Percentiles rank a stretch among this genome's conserved stretches.
Evolutionary conservation across 495 filamentous ascomycete genomes (phyloP).

Genomic region (Schizothecium vesticola): DNA sequence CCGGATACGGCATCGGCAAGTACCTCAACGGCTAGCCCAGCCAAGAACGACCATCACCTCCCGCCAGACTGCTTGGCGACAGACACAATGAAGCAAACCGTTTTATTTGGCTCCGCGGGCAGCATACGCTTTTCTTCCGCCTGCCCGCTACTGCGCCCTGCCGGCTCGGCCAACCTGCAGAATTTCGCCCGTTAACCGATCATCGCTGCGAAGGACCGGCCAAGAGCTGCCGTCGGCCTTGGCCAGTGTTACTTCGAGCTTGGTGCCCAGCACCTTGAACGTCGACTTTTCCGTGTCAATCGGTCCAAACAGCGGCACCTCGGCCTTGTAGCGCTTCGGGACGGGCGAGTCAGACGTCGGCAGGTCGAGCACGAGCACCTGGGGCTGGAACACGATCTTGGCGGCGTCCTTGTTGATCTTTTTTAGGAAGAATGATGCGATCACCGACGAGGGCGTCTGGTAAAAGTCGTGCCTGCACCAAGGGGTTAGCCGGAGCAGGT

Average conservation of each 20-base stretch:
- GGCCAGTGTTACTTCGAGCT: slow-evolving; percentile 78
- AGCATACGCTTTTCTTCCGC: not conserved
- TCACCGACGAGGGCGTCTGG: slow-evolving; percentile 79
- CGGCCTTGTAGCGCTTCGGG: slow-evolving; percentile 70
- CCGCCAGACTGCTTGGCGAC: not conserved
- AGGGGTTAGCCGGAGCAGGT: not conserved
- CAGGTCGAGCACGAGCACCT: slow-evolving; percentile 66
- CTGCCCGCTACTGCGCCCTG: slow-evolving; percentile 45
- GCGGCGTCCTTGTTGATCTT: slow-evolving; percentile 84
- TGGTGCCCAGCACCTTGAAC: slow-evolving; percentile 89
- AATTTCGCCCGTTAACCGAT: slow-evolving; percentile 69
- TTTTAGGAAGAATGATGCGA: slow-evolving; percentile 90
- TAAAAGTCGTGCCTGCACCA: slow-evolving; percentile 78
- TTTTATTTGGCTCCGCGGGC: not conserved
- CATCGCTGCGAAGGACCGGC: slow-evolving; percentile 85
- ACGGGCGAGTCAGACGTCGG: slow-evolving; percentile 64
- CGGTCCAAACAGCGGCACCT: slow-evolving; percentile 66
- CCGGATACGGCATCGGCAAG: not conserved
- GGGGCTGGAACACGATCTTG: slow-evolving; percentile 58
- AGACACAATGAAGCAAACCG: slow-evolving; percentile 4
- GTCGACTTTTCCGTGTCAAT: slow-evolving; percentile 69
- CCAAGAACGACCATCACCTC: not conserved
- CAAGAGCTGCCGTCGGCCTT: slow-evolving; percentile 82
- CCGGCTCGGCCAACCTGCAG: slow-evolving; percentile 78
- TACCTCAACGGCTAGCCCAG: not conserved